Percentiles rank a stretch among this genome's conserved stretches.
These are phyloP conservation scores for Turritis glabra DNA, from an alignment of 345 rosid species.

Conservation along the genomic window DNA sequence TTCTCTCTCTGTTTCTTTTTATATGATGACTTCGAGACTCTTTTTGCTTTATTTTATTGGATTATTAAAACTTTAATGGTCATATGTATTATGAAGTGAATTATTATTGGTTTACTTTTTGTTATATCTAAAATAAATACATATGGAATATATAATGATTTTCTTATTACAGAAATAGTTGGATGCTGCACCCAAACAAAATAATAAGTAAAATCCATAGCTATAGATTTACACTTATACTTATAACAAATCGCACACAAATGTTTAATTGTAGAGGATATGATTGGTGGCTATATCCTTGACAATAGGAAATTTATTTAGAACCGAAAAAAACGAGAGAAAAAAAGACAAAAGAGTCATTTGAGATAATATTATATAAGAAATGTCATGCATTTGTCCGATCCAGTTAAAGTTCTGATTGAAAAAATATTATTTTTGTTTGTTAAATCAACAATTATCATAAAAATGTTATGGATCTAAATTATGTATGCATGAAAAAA, in stretches of 20 bases:
- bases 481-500: not conserved
- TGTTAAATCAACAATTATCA: not conserved
- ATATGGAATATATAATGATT: too few species aligned
- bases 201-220: not conserved
- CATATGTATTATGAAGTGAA: not conserved
- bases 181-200: not conserved
- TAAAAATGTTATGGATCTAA: not conserved
- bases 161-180: not conserved
- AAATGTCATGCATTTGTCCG: slow-evolving; percentile 7
- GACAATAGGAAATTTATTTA: not conserved
- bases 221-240: not conserved
- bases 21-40: not conserved
- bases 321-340: not conserved
- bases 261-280: not conserved
- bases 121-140: too few species aligned
- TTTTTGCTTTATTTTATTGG: not conserved
- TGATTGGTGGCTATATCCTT: slow-evolving; percentile 8
- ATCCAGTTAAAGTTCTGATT: not conserved
- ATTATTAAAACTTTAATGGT: not conserved
- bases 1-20: not conserved
- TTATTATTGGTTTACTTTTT: not conserved
- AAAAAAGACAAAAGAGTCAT: not conserved
- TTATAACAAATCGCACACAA: not conserved
- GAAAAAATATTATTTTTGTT: not conserved
- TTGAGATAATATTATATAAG: not conserved